Evolutionary conservation across 1,284 basidiomycete species (phyloP).

Genomic region (Ustilago curta): DNA sequence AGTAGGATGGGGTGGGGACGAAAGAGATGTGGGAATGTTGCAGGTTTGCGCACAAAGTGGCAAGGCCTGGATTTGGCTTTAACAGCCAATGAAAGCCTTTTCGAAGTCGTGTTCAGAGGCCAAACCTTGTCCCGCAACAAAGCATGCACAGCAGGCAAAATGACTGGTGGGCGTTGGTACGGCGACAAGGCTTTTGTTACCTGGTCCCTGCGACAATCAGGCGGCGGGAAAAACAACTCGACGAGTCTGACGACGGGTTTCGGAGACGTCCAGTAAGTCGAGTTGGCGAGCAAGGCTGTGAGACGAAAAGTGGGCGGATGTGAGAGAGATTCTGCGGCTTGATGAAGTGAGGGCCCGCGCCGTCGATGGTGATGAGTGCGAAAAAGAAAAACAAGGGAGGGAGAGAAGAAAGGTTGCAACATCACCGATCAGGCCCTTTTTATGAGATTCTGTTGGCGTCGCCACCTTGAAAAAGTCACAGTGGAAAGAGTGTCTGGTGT

Average conservation of each 20-base stretch:
- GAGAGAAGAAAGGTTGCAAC: background rate
- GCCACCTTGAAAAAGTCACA: no score
- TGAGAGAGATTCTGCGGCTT: background rate
- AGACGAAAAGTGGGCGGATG: background rate
- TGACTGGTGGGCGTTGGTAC: background rate
- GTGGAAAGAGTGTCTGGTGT: background rate
- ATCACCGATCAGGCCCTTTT: background rate
- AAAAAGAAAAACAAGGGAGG: background rate
- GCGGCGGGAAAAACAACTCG: background rate
- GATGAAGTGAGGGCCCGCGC: conserved; percentile 8
- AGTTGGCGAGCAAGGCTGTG: background rate
- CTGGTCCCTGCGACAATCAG: background rate
- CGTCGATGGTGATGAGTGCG: background rate
- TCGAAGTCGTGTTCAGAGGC: conserved; percentile 2
- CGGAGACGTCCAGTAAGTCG: background rate
- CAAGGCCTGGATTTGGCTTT: background rate
- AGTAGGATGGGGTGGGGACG: background rate
- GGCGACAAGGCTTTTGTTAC: background rate
- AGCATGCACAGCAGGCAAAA: conserved; percentile 4
- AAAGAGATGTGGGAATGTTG: conserved; percentile 1
- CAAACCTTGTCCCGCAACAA: conserved; percentile 3
- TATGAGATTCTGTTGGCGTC: conserved; percentile 5
- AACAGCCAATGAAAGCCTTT: conserved; percentile 11
- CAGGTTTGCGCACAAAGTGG: background rate
- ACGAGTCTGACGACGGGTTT: background rate